phyloP scores from a whole-genome alignment of 2,329 filamentous ascomycete genomes.

The Fusarium equiseti region DNA sequence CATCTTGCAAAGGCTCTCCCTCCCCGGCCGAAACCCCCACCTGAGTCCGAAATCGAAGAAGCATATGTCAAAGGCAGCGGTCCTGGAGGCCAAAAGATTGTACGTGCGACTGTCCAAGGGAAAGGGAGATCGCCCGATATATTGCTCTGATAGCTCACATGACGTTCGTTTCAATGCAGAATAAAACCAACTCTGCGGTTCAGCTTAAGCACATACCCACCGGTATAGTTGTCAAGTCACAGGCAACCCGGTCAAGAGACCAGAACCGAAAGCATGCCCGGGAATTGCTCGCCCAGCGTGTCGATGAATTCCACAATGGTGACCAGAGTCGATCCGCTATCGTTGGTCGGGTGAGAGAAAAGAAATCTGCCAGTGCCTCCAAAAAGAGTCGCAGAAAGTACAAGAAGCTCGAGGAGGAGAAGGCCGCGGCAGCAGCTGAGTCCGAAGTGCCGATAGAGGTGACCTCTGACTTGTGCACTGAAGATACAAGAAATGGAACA shows the following conservation, averaged over 20 bases:
- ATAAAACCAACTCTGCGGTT: slow-evolving; percentile 96
- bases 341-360: slow-evolving; percentile 72
- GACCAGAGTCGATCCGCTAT: slow-evolving; percentile 74
- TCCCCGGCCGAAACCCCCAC: slow-evolving; percentile 77
- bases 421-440: slow-evolving; percentile 38
- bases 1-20: slow-evolving; percentile 70
- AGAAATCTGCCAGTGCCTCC: slow-evolving; percentile 78
- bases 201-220: slow-evolving; percentile 92
- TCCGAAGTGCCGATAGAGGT: neutral
- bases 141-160: slow-evolving; percentile 6
- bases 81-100: slow-evolving; percentile 95
- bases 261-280: slow-evolving; percentile 91
- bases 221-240: slow-evolving; percentile 92
- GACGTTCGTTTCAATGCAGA: slow-evolving; percentile 61
- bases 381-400: slow-evolving; percentile 92
- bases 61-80: slow-evolving; percentile 91
- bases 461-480: neutral
- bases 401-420: slow-evolving; percentile 67
- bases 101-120: slow-evolving; percentile 50
- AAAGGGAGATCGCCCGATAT: too few relatives aligned
- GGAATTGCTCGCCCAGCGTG: slow-evolving; percentile 77
- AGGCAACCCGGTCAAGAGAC: slow-evolving; percentile 86
- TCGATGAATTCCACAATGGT: slow-evolving; percentile 80
- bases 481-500: neutral
- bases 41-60: slow-evolving; percentile 84